Conservation (phyloP, 1,284 basidiomycete genomes). For the Cutaneotrichosporon daszewskae region DNA sequence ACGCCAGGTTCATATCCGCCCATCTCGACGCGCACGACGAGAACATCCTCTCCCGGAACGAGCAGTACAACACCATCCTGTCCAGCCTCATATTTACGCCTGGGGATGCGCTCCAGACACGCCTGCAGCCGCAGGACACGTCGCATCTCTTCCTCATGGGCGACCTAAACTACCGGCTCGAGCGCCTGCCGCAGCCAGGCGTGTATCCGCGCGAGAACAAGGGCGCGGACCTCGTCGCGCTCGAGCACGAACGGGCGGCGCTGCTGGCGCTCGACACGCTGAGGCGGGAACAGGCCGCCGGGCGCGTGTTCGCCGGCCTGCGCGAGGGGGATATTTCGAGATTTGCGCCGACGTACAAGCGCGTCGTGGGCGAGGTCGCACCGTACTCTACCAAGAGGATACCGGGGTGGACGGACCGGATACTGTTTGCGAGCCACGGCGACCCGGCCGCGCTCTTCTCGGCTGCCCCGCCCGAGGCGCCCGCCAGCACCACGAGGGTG, state of each 20-base stretch:
- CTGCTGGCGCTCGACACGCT: conserved; percentile 77
- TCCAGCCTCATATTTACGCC: conserved; percentile 72
- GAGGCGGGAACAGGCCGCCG: conserved; percentile 57
- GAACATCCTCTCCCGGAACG: conserved; percentile 64
- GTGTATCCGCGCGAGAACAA: conserved; percentile 30
- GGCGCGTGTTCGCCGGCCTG: conserved; percentile 64
- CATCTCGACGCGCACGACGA: conserved; percentile 81
- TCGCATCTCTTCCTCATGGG: conserved; percentile 82
- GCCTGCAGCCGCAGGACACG: conserved; percentile 65
- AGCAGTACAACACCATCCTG: conserved; percentile 74
- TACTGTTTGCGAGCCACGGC: conserved; percentile 76
- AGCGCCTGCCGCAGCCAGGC: conserved; percentile 52
- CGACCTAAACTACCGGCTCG: conserved; percentile 83
- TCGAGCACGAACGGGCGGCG: conserved; percentile 57
- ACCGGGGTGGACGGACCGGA: conserved; percentile 92
- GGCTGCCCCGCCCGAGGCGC: conserved; percentile 14
- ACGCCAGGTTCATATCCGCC: conserved; percentile 76
- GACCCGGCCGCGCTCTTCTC: conserved; percentile 48
- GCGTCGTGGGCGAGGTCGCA: conserved; percentile 68
- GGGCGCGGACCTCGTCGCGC: conserved; percentile 37
- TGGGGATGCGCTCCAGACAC: conserved; percentile 48
- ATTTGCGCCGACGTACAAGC: conserved; percentile 87
- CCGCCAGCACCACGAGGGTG: conserved; percentile 30
- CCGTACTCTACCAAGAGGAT: conserved; percentile 66
- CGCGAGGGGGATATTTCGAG: conserved; percentile 75